Conservation (phyloP, 2,329 filamentous ascomycete species). For the Colletotrichum tabaci region DNA sequence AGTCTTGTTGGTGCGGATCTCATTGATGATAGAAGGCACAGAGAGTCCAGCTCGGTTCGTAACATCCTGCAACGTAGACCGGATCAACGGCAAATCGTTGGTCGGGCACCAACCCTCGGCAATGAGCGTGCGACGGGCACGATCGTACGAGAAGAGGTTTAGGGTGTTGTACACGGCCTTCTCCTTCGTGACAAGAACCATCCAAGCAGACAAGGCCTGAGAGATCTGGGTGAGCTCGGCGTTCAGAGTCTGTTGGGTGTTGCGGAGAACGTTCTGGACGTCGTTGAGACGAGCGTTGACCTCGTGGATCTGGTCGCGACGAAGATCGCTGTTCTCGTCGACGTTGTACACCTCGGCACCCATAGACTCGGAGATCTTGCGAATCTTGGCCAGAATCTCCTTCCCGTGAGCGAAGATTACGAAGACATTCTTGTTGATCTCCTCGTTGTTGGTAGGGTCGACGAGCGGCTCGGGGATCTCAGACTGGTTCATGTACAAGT, state of each 20-base stretch:
- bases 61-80: constrained; percentile 94
- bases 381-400: constrained; percentile 98
- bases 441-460: constrained; percentile 92
- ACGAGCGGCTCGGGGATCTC: constrained; percentile 96
- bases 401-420: constrained; percentile 99
- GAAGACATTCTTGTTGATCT: constrained; percentile 97
- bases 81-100: constrained; percentile 89
- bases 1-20: constrained; percentile 96
- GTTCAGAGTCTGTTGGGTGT: constrained; percentile 94
- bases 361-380: constrained; percentile 98
- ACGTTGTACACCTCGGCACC: constrained; percentile 96
- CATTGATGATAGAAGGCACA: constrained; percentile 98
- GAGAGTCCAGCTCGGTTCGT: constrained; percentile 95
- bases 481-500: constrained; percentile 99
- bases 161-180: constrained; percentile 97
- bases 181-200: constrained; percentile 98
- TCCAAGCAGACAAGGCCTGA: constrained; percentile 93
- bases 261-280: constrained; percentile 90
- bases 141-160: constrained; percentile 97
- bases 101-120: constrained; percentile 98
- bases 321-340: constrained; percentile 95
- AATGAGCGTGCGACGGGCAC: constrained; percentile 94
- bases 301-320: constrained; percentile 96
- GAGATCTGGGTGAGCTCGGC: constrained; percentile 95
- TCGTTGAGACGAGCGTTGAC: constrained; percentile 95